Evolutionary conservation across 208 protist species (phyloP), one percentile per base, ranked within the genome.

Genomic region (Trypanosoma rangeli): DNA sequence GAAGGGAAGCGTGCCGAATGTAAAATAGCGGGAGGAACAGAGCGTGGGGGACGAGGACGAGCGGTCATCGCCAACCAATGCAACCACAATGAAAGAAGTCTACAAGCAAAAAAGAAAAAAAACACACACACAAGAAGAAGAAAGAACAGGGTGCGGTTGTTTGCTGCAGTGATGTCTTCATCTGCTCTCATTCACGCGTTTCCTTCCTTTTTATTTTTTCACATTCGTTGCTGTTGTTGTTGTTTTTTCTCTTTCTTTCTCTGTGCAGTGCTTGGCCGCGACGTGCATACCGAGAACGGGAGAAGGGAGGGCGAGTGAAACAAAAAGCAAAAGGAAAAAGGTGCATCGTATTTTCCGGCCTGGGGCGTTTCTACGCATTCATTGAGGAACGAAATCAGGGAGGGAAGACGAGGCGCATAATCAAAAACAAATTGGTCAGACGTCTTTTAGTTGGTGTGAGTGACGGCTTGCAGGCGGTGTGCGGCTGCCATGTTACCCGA

Each of bases 51-150:
- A 58, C 10, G 50, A 79, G 20, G 73, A 91, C 64, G n/a, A n/a
- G n/a, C n/a, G n/a, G 67, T 77, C 13, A 85, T 86, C 59, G 90
- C 71, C 63, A 20, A 62, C 16, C 5, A 62, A 62, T 12, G 9
- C 5, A 67, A 44, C 9, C 24, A 26, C 5, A 54, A 48, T 46
- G 24, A 28, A 48, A 46, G 33, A 28, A 39, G 62, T 60, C n/a
- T 20, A 66, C 1, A 48, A 63, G 48, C 22, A 58, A 56, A 29
- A 18, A 28, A 56, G 56, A 55, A 49, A 50, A 74, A 52, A 58
- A 48, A 58, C 3, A 52, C 22, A 49, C 26, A 53, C 18, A 16
- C n/a, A 63, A 48, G 24, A 54, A 56, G 31, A 20, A 35, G 54
- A 46, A 50, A 33, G 7, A 55, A 31, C 2, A 44, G 1, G 4